Evolutionary conservation across 1,284 basidiomycete species (phyloP).

Genomic region (Cutaneotrichosporon cyanovorans): DNA sequence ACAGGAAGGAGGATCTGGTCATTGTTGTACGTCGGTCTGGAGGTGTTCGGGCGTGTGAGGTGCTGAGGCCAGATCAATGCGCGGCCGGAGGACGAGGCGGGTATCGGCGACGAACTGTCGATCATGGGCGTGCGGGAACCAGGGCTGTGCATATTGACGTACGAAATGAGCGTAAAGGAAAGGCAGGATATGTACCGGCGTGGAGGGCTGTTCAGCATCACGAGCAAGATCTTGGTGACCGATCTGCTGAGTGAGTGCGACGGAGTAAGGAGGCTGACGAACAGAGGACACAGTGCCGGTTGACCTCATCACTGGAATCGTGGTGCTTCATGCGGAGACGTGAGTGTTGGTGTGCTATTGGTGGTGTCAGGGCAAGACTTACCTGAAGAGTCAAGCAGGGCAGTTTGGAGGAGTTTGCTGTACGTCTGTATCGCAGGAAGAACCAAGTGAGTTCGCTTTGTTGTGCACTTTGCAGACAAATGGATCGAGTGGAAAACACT

Average conservation of each 20-base stretch:
- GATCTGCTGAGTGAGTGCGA: constrained; percentile 71
- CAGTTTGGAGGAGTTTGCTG: constrained; percentile 81
- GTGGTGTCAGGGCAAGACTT: too few species aligned
- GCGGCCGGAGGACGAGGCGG: constrained; percentile 73
- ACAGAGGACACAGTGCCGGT: constrained; percentile 65
- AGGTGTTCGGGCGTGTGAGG: background rate
- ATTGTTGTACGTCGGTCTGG: constrained; percentile 55
- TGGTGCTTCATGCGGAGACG: constrained; percentile 91
- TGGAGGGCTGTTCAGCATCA: constrained; percentile 85
- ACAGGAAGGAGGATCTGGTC: constrained; percentile 74
- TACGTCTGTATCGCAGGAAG: constrained; percentile 76
- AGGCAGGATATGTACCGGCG: constrained; percentile 78
- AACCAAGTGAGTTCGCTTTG: constrained; percentile 52
- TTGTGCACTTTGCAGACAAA: too few species aligned
- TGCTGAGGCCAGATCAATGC: constrained; percentile 59
- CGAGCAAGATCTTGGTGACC: constrained; percentile 86
- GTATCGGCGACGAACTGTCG: constrained; percentile 85
- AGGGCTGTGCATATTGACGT: constrained; percentile 72
- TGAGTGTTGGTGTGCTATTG: constrained; percentile 37
- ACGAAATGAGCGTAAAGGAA: constrained; percentile 74
- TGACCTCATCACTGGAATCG: constrained; percentile 78
- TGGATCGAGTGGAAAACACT: too few species aligned
- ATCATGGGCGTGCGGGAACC: constrained; percentile 84
- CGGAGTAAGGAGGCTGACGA: background rate
- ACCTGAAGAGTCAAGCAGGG: constrained; percentile 75